Evolutionary conservation across 108 stramenopile genomes (phyloP).

Genomic region (Stephanodiscus minutulus): DNA sequence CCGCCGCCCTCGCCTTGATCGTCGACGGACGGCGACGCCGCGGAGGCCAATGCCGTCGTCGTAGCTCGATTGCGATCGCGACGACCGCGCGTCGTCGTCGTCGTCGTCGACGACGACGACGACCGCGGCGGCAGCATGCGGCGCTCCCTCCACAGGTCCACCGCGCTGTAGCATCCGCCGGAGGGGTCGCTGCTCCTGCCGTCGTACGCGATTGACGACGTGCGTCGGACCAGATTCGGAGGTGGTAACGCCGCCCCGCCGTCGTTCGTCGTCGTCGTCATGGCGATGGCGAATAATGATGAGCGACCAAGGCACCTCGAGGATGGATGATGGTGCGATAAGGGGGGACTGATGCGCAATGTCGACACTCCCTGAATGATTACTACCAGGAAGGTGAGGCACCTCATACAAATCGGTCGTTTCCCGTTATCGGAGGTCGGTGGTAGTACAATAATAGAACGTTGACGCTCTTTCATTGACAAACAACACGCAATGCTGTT

Average conservation of each 20-base stretch:
- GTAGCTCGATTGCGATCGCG: background rate
- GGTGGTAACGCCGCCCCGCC: background rate
- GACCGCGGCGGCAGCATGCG: background rate
- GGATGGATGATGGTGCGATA: background rate
- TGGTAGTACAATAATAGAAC: too few relatives aligned
- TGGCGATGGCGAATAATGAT: background rate
- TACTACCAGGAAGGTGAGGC: background rate
- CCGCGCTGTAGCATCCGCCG: background rate
- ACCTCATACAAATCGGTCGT: background rate
- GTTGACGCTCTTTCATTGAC: too few relatives aligned
- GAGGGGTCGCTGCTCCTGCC: background rate
- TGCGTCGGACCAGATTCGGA: background rate
- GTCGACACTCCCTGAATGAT: background rate
- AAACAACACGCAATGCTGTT: too few relatives aligned
- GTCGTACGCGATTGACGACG: constrained; percentile 10
- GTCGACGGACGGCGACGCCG: constrained; percentile 3
- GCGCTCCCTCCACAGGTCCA: constrained; percentile 14
- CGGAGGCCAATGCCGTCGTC: constrained; percentile 13
- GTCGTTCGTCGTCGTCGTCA: background rate
- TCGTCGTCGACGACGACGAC: background rate
- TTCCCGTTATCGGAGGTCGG: too few relatives aligned
- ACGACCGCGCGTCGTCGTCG: background rate
- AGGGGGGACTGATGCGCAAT: background rate
- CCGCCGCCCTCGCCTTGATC: background rate
- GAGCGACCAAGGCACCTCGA: too few relatives aligned